phyloP scores from a whole-genome alignment of 2,329 filamentous ascomycete genomes.

The Epichloe festucae region DNA sequence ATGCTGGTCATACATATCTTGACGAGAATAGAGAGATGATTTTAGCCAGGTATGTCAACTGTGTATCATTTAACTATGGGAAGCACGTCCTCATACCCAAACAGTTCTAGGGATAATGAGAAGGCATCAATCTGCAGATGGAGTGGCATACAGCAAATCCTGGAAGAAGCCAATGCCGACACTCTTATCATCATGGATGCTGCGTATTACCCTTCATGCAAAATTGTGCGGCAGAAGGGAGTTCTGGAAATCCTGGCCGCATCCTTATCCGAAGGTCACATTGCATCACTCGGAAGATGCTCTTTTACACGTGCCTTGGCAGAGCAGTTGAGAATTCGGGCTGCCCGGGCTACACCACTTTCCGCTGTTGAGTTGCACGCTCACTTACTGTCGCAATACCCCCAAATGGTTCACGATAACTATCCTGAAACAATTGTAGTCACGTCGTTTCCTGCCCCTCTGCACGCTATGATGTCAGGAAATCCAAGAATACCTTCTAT shows the following conservation, averaged over 20 bases:
- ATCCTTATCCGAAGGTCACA: slow-evolving; percentile 39
- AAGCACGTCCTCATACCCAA: neutral
- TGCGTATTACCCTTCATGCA: slow-evolving; percentile 42
- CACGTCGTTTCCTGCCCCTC: slow-evolving; percentile 38
- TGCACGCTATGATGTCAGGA: slow-evolving; percentile 43
- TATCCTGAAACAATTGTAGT: slow-evolving; percentile 33
- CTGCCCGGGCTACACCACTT: slow-evolving; percentile 30
- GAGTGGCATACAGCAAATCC: slow-evolving; percentile 41
- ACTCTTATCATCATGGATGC: slow-evolving; percentile 47
- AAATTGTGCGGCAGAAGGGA: slow-evolving; percentile 37
- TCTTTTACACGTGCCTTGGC: slow-evolving; percentile 38
- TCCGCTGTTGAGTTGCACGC: slow-evolving; percentile 42
- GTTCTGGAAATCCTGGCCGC: slow-evolving; percentile 45
- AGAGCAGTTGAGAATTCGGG: slow-evolving; percentile 36
- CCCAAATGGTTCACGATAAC: slow-evolving; percentile 35
- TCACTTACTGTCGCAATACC: slow-evolving; percentile 37
- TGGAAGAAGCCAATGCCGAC: slow-evolving; percentile 43
- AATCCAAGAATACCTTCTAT: slow-evolving; percentile 42
- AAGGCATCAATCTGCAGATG: slow-evolving; percentile 37
- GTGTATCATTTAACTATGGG: neutral
- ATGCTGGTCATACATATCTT: slow-evolving; percentile 41
- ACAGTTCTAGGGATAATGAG: slow-evolving; percentile 33
- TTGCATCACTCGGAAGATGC: slow-evolving; percentile 32
- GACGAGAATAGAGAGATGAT: slow-evolving; percentile 45
- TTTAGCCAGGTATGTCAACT: slow-evolving; percentile 36